Evolutionary conservation across 179 eudicot species (phyloP).

Genomic region (Spergularia azorica): DNA sequence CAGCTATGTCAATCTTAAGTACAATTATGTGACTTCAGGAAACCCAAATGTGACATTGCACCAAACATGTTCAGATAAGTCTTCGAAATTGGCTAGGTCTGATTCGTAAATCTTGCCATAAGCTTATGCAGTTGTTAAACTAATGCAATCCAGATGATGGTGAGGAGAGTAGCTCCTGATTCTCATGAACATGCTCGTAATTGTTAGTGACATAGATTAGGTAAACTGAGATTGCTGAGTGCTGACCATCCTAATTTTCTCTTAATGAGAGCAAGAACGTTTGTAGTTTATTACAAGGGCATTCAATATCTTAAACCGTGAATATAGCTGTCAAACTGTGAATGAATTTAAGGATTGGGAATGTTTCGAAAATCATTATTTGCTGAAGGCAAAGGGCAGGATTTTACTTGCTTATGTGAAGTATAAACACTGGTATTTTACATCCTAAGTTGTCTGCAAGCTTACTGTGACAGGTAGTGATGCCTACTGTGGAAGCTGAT

Average conservation of each 20-base stretch:
- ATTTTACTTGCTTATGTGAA: neutral
- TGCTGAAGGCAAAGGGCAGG: neutral
- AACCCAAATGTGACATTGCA: neutral
- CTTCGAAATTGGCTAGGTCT: neutral
- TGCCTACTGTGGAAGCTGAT: conserved; percentile 99
- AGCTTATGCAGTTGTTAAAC: too few species aligned
- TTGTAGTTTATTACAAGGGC: too few species aligned
- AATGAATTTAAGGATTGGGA: neutral
- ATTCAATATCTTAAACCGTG: neutral
- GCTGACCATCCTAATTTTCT: too few species aligned
- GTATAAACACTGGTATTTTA: neutral
- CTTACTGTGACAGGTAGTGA: conserved; percentile 65
- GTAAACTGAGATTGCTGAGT: too few species aligned
- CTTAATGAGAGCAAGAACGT: neutral
- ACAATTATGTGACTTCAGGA: neutral
- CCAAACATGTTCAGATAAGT: neutral
- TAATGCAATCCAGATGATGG: too few species aligned
- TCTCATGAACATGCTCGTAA: too few species aligned
- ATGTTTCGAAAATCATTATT: neutral
- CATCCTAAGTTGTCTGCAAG: neutral
- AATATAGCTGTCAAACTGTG: neutral
- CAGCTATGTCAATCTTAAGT: neutral
- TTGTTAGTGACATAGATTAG: too few species aligned
- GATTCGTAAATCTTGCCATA: neutral
- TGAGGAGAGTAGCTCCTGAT: too few species aligned